These are phyloP conservation scores for Raddia guianensis DNA, from an alignment of 176 grass and related monocot species.

Conservation along the genomic window DNA sequence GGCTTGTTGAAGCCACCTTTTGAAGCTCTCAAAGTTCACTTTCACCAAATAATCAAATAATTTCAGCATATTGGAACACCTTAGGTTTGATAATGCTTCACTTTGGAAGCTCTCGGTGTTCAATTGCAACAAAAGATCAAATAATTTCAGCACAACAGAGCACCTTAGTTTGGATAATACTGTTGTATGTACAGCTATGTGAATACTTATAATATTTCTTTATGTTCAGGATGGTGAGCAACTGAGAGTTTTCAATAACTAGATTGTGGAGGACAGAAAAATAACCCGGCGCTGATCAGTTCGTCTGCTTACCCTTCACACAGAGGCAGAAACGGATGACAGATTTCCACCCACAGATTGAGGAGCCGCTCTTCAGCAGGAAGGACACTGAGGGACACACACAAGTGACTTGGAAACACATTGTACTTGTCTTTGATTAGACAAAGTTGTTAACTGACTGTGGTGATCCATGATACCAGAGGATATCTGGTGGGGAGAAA, in stretches of 20 bases:
- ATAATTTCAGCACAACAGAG: too few species aligned
- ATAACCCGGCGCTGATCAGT: slow-evolving; percentile 95
- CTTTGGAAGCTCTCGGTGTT: too few species aligned
- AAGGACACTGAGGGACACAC: slow-evolving; percentile 74
- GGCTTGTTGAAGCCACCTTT: too few species aligned
- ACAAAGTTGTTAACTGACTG: slow-evolving; percentile 25
- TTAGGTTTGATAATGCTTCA: too few species aligned
- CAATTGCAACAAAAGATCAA: too few species aligned
- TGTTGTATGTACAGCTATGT: slow-evolving; percentile 26
- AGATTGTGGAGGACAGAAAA: slow-evolving; percentile 82
- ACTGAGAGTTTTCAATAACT: slow-evolving; percentile 79
- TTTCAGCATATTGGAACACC: too few species aligned
- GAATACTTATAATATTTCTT: slow-evolving; percentile 32
- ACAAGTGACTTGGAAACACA: slow-evolving; percentile 40
- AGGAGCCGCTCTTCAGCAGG: slow-evolving; percentile 84
- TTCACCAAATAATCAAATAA: too few species aligned
- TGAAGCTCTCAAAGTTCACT: too few species aligned
- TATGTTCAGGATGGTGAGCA: slow-evolving; percentile 81
- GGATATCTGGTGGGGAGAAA: slow-evolving; percentile 69
- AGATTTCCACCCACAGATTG: slow-evolving; percentile 63
- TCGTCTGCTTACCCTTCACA: slow-evolving; percentile 87
- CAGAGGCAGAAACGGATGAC: slow-evolving; percentile 77
- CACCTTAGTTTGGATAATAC: slow-evolving; percentile 7
- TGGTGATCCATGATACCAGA: slow-evolving; percentile 49
- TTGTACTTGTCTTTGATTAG: slow-evolving; percentile 7